phyloP scores from a whole-genome alignment of 2,329 filamentous ascomycete genomes.

The Mycocentrospora acerina region DNA sequence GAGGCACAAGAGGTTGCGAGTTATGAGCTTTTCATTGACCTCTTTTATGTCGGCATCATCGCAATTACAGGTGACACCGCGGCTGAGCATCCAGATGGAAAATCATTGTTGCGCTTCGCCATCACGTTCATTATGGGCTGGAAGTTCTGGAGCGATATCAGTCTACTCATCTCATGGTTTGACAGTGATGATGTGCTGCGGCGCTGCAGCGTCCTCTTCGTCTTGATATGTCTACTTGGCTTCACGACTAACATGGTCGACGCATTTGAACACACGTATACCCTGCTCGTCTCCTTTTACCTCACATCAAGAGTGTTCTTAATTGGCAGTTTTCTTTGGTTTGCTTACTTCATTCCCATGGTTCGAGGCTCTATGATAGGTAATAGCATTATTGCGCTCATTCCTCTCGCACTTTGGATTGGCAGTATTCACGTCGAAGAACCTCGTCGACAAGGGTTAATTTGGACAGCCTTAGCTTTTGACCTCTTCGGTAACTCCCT shows the following conservation, averaged over 20 bases:
- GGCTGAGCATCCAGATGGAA: constrained; percentile 56
- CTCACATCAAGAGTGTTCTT: constrained; percentile 58
- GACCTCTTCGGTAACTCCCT: constrained; percentile 55
- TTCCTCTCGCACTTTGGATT: constrained; percentile 61
- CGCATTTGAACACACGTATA: constrained; percentile 56
- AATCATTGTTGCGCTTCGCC: constrained; percentile 59
- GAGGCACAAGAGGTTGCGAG: constrained; percentile 62
- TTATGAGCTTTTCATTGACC: constrained; percentile 66
- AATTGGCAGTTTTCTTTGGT: constrained; percentile 51
- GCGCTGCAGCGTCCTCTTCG: constrained; percentile 60
- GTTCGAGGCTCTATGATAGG: constrained; percentile 58
- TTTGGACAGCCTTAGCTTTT: constrained; percentile 58
- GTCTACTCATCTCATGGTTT: constrained; percentile 61
- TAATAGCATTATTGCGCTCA: constrained; percentile 47
- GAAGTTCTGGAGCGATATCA: constrained; percentile 65
- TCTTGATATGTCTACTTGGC: constrained; percentile 62
- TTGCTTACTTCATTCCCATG: constrained; percentile 57
- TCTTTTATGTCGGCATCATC: constrained; percentile 65
- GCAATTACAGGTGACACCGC: constrained; percentile 64
- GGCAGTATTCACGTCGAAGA: constrained; percentile 59
- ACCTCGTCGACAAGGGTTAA: constrained; percentile 56
- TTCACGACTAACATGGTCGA: constrained; percentile 65
- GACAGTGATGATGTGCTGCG: constrained; percentile 63
- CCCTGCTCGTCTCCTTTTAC: constrained; percentile 62
- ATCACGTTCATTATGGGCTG: constrained; percentile 64